Percentiles rank a stretch among this genome's conserved stretches.
phyloP scores from a whole-genome alignment of 495 filamentous ascomycete genomes.

The Penicillium bialowiezense region DNA sequence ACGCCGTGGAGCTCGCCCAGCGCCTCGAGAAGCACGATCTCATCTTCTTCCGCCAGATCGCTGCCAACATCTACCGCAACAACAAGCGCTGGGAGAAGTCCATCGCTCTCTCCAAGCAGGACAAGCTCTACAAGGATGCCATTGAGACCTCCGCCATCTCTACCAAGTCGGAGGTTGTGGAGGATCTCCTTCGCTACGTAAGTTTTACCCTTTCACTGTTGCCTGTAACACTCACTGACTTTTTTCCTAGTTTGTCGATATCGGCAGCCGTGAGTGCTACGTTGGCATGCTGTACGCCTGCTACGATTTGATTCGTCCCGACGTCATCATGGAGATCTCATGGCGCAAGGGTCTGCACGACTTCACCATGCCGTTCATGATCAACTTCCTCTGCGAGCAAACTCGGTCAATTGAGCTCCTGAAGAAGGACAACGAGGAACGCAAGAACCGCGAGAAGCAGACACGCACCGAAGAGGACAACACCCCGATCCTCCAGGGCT shows the following conservation, averaged over 20 bases:
- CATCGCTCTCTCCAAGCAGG: slow-evolving; percentile 97
- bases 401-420: slow-evolving; percentile 78
- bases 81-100: slow-evolving; percentile 99
- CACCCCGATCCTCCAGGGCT: slow-evolving; percentile 87
- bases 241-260: slow-evolving; percentile 83
- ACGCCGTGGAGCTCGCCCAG: slow-evolving; percentile 90
- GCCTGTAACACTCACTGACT: too few relatives aligned
- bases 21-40: slow-evolving; percentile 94
- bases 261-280: slow-evolving; percentile 98
- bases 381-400: slow-evolving; percentile 93
- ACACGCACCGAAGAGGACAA: slow-evolving; percentile 88
- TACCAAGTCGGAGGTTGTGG: slow-evolving; percentile 83
- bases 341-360: slow-evolving; percentile 95
- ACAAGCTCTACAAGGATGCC: slow-evolving; percentile 99
- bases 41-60: slow-evolving; percentile 99
- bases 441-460: slow-evolving; percentile 82
- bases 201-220: slow-evolving; percentile 46
- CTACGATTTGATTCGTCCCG: slow-evolving; percentile 92
- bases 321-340: slow-evolving; percentile 90
- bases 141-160: slow-evolving; percentile 99
- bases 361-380: slow-evolving; percentile 99
- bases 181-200: slow-evolving; percentile 95
- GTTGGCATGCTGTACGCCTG: slow-evolving; percentile 98
- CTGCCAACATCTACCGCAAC: slow-evolving; percentile 97
- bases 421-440: slow-evolving; percentile 96